These are phyloP conservation scores for Trypanosoma conorhini DNA, from an alignment of 208 protist species.

Conservation along the genomic window DNA sequence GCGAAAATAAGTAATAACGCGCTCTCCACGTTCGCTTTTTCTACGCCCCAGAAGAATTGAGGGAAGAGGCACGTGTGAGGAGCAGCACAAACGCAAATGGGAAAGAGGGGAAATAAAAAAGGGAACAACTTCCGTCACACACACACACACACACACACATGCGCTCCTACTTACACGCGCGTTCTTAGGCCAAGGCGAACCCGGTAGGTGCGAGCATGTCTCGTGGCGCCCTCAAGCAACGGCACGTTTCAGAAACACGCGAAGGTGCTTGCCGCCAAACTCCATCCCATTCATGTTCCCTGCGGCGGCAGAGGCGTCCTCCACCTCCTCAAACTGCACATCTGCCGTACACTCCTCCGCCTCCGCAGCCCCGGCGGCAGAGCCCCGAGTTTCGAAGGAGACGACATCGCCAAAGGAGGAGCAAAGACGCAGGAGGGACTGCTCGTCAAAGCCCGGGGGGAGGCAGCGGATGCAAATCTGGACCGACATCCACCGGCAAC, in stretches of 20 bases:
- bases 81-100: not conserved
- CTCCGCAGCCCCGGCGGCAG: not conserved
- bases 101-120: slow-evolving; percentile 16
- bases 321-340: slow-evolving; percentile 56
- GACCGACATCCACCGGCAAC: slow-evolving; percentile 29
- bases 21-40: not conserved
- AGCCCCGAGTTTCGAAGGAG: slow-evolving; percentile 24
- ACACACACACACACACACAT: not conserved
- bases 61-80: too few relatives aligned
- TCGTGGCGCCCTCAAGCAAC: not conserved
- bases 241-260: slow-evolving; percentile 32
- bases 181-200: not conserved
- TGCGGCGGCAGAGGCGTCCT: slow-evolving; percentile 54
- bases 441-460: slow-evolving; percentile 38
- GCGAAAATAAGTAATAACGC: not conserved
- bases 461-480: slow-evolving; percentile 53
- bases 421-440: slow-evolving; percentile 61
- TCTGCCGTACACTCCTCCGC: slow-evolving; percentile 27
- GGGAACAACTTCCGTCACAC: slow-evolving; percentile 1
- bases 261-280: slow-evolving; percentile 55
- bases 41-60: not conserved
- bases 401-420: slow-evolving; percentile 72
- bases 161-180: not conserved
- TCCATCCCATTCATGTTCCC: slow-evolving; percentile 81
- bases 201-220: not conserved